Evolutionary conservation across 805 yeast species (phyloP), one percentile per base, ranked within the genome.

Genomic region (Wickerhamiella australiensis): DNA sequence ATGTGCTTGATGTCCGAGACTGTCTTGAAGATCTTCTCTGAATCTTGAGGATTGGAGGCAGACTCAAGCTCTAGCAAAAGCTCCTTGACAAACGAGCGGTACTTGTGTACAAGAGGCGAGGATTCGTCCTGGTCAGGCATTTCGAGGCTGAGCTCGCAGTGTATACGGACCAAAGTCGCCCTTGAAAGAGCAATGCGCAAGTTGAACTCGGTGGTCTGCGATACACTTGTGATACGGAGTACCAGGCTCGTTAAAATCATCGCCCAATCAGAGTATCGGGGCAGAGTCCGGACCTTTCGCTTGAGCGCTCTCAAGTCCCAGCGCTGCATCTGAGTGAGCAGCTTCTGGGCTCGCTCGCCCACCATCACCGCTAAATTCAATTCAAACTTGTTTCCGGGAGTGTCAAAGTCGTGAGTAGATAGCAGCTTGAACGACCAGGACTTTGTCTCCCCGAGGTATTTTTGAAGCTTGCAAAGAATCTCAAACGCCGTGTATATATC

Each of bases 131-230:
- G 15, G 11, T 50, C 50, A 4, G 45, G 42, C n/a, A 53, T 36
- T 22, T 56, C 42, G 6, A 42, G 57, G 11, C 55, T 51, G 20
- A 63, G 54, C 49, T 63, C 66, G 45, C 56, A 56, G 53, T 61
- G 57, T 43, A 63, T 62, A 40, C 60, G 59, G 42, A 63, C 54
- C 35, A 63, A 52, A 8, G 61, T 59, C 13, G 65, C 53, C 18
- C 64, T 46, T 5, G 61, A 55, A n/a, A 59, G 38, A n/a, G 65
- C 64, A 35, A 62, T 44, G 17, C 61, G 59, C 25, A 63, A 55
- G 40, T 53, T 47, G 47, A 56, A 54, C 46, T 62, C 65, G 20
- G 61, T 55, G n/a, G 57, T 53, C 20, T 54, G 37, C 47, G 50
- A 59, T 17, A 46, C 52, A 11, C 57, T 47, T 15, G 56, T 42